Evolutionary conservation across 139 green algal species (phyloP).

Genomic region (Gonium pectorale): DNA sequence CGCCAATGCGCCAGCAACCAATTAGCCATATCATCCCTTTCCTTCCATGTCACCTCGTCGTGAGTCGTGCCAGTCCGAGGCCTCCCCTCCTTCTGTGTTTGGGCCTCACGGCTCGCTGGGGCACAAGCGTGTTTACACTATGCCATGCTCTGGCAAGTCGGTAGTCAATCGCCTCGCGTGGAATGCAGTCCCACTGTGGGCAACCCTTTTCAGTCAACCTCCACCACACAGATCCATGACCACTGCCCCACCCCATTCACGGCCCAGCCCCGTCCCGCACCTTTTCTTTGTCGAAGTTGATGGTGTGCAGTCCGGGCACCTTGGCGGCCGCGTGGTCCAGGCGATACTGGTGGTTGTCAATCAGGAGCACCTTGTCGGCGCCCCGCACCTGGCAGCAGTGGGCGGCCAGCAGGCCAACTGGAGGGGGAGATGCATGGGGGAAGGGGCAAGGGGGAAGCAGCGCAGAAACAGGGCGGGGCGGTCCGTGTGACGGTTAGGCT

Average conservation of each 20-base stretch:
- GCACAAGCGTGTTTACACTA: too few species aligned
- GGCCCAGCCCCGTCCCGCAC: conserved; percentile 17
- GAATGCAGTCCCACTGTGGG: too few species aligned
- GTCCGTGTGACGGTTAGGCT: not conserved
- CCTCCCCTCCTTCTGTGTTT: too few species aligned
- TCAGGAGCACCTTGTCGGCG: conserved; percentile 71
- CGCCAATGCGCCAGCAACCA: too few species aligned
- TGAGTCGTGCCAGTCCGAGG: too few species aligned
- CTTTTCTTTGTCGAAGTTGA: conserved; percentile 71
- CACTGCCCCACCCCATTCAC: not conserved
- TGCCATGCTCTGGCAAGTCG: too few species aligned
- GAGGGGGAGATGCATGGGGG: not conserved
- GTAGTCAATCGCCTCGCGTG: too few species aligned
- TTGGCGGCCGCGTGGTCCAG: conserved; percentile 60
- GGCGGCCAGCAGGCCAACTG: conserved; percentile 82
- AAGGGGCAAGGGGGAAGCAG: not conserved
- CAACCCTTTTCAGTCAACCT: too few species aligned
- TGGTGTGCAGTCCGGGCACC: conserved; percentile 53
- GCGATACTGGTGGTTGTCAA: conserved; percentile 72
- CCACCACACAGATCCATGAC: not conserved
- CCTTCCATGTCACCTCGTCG: too few species aligned
- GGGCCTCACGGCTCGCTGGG: too few species aligned
- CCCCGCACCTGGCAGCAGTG: conserved; percentile 67
- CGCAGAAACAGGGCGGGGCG: not conserved
- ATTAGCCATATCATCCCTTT: too few species aligned